Evolutionary conservation across 345 rosid species (phyloP).

Genomic region (Melastoma malabathricum): DNA sequence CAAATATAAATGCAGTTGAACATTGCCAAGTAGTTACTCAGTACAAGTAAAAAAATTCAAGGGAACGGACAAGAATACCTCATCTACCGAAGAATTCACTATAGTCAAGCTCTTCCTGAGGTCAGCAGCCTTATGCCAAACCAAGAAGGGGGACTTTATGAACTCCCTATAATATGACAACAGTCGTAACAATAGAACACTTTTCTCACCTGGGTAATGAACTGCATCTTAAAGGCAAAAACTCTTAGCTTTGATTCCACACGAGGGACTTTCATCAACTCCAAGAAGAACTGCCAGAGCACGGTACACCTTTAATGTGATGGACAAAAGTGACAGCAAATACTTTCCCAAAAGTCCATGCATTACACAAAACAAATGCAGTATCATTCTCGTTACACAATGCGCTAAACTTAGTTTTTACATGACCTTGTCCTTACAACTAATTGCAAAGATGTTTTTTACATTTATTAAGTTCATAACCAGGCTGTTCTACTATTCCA

Average conservation of each 20-base stretch:
- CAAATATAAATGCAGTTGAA: background rate
- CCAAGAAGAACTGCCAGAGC: conserved; percentile 66
- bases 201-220: conserved; percentile 53
- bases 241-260: conserved; percentile 88
- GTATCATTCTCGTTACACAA: no score
- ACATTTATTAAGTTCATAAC: no score
- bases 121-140: conserved; percentile 47
- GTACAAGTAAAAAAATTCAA: background rate
- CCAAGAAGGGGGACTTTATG: conserved; percentile 9
- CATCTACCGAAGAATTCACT: conserved; percentile 70
- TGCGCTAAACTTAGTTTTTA: no score
- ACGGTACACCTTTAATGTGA: conserved; percentile 11
- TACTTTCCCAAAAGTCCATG: no score
- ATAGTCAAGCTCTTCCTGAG: conserved; percentile 54
- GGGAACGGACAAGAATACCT: conserved; percentile 30
- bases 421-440: no score
- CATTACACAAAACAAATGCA: no score
- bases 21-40: background rate
- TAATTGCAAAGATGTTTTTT: no score
- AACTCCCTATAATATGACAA: no score
- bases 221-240: conserved; percentile 86
- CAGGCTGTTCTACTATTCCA: no score
- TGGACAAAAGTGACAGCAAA: background rate
- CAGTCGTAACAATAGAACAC: conserved; percentile 2
- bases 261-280: conserved; percentile 83